Evolutionary conservation across 805 yeast genomes (phyloP), one percentile per base, ranked within the genome.

Genomic region (Starmerella scarabaei): DNA sequence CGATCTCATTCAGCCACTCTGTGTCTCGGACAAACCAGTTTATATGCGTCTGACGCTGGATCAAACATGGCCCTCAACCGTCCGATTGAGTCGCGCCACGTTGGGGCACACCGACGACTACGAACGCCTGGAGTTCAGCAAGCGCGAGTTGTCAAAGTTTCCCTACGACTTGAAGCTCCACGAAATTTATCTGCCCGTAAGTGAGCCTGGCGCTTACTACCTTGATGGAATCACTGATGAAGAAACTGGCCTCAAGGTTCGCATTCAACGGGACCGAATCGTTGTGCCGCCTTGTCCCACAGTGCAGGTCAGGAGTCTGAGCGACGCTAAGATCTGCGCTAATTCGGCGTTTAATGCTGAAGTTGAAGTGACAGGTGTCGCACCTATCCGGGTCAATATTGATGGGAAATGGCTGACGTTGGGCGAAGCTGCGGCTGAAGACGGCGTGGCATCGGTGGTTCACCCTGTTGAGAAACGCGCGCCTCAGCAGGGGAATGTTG

Each of bases 251-350:
- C 62, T 80, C 26, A 71, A 69, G 15, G 70, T 82, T 26, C 70
- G 1, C 16, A 35, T 44, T 12, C 27, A 38, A n/a, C 41, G 49
- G 6, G 36, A 38, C 5, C 77, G 75, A 37, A 65, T 84, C 27
- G 53, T 79, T 16, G 66, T 91, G 7, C 76, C 93, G 3, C 57
- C 66, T 32, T 88, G 98, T 57, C 98, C 98, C 1, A 63, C 62
- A 3, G 94, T 83, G 0, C 58, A 65, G 17, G 69, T 84, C 39
- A 53, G 56, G 0, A 40, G 53, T 3, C 19, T 5, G 55, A 53
- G 29, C 16, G 45, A 12, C 67, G 71, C 47, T 14, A 15, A 11
- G 2, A 18, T 48, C 9, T 91, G 97, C 63, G 61, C 75, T 27
- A 82, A 78, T 24, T 73, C 68, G 15, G 37, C 57, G 3, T 81